Evolutionary conservation across 2,329 filamentous ascomycete genomes (phyloP).

Genomic region (Parasarocladium wereldwijsianum): DNA sequence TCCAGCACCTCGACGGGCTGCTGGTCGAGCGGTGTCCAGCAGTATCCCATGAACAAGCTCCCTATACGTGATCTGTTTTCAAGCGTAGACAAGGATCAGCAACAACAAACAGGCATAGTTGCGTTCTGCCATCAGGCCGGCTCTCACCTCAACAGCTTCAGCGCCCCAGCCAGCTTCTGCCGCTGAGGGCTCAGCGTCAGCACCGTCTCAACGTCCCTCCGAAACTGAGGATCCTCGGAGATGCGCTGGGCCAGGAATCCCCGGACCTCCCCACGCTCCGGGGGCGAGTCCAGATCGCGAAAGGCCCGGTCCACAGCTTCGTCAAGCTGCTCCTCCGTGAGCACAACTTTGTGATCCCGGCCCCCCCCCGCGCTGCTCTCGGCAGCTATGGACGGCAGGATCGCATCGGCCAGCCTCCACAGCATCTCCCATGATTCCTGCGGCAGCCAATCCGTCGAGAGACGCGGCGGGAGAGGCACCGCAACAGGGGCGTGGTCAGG

Average conservation of each 20-base stretch:
- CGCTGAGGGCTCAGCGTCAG: slow-evolving; percentile 21
- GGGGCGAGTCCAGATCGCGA: slow-evolving; percentile 20
- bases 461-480: slow-evolving; percentile 12
- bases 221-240: slow-evolving; percentile 36
- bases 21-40: slow-evolving; percentile 43
- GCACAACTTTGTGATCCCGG: slow-evolving; percentile 22
- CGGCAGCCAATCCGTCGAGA: slow-evolving; percentile 23
- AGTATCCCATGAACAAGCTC: slow-evolving; percentile 52
- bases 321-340: slow-evolving; percentile 36
- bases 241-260: slow-evolving; percentile 38
- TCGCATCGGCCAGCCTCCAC: slow-evolving; percentile 39
- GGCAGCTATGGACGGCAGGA: slow-evolving; percentile 42
- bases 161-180: slow-evolving; percentile 21
- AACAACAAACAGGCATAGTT: too few relatives aligned
- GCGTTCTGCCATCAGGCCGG: too few relatives aligned
- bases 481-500: slow-evolving; percentile 6
- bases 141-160: slow-evolving; percentile 29
- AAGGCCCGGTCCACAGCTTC: slow-evolving; percentile 24
- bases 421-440: slow-evolving; percentile 38
- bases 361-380: slow-evolving; percentile 16
- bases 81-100: too few relatives aligned
- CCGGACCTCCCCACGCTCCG: slow-evolving; percentile 27
- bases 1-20: slow-evolving; percentile 47
- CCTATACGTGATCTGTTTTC: slow-evolving; percentile 47
- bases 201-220: slow-evolving; percentile 29